Conservation (phyloP, 1,284 basidiomycete species). For the Gomphus sp. region DNA sequence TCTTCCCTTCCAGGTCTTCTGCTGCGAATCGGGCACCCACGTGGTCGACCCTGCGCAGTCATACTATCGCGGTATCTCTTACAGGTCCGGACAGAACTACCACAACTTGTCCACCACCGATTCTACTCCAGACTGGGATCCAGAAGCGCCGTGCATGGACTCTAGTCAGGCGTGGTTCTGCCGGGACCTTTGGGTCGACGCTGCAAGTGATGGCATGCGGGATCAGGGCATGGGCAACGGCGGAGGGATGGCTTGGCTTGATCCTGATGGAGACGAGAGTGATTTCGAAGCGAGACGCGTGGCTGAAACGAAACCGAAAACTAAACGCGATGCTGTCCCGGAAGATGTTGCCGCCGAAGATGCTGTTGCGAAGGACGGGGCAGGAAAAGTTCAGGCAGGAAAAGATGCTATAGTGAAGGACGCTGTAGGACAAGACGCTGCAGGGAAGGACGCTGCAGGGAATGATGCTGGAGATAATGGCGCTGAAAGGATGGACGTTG, state of each 20-base stretch:
- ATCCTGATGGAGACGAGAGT: conserved; percentile 12
- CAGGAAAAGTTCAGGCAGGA: too few relatives aligned
- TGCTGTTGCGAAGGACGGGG: too few relatives aligned
- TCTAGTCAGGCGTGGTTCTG: conserved; percentile 95
- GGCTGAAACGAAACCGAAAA: conserved; percentile 4
- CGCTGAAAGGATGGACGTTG: too few relatives aligned
- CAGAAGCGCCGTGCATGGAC: conserved; percentile 84
- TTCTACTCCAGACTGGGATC: conserved; percentile 44
- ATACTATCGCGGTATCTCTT: conserved; percentile 81
- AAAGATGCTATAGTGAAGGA: too few relatives aligned
- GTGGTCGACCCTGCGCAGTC: conserved; percentile 89
- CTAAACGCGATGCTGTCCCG: conserved; percentile 17
- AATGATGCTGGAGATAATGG: too few relatives aligned
- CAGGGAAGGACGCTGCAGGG: too few relatives aligned
- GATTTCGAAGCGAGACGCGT: conserved; percentile 16
- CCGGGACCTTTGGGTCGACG: conserved; percentile 83
- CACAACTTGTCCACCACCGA: conserved; percentile 70
- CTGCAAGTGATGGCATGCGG: conserved; percentile 64
- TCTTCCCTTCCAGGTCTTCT: conserved; percentile 93
- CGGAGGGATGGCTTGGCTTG: conserved; percentile 14
- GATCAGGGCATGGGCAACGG: conserved; percentile 23
- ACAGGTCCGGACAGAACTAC: conserved; percentile 71
- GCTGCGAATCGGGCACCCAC: conserved; percentile 93
- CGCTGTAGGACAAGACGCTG: too few relatives aligned
- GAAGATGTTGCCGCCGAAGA: too few relatives aligned